Conservation (phyloP, 1,139 yeast genomes). For the Hansenula sp. region DNA sequence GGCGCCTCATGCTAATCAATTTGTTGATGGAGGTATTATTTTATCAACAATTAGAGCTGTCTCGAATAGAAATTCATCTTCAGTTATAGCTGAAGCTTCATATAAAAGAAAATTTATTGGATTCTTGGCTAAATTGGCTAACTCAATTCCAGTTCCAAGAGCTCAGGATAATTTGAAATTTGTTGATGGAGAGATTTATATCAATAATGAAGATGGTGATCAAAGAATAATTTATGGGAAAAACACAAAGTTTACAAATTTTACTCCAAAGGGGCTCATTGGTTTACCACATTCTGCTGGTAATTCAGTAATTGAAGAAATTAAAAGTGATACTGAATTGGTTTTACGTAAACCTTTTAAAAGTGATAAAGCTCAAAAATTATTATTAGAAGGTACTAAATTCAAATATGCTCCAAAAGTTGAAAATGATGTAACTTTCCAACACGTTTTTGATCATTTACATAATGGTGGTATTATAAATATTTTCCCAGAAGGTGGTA, state of each 20-base stretch:
- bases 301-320: conserved; percentile 47
- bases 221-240: conserved; percentile 32
- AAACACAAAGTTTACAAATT: conserved; percentile 43
- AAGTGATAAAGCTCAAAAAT: conserved; percentile 30
- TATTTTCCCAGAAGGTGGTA: conserved; percentile 78
- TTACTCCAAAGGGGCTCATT: conserved; percentile 47
- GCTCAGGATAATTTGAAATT: conserved; percentile 59
- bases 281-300: conserved; percentile 62
- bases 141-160: conserved; percentile 70
- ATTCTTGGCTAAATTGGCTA: conserved; percentile 48
- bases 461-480: conserved; percentile 56
- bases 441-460: conserved; percentile 58
- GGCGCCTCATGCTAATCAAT: conserved; percentile 82
- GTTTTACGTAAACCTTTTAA: conserved; percentile 46
- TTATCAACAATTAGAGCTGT: conserved; percentile 45
- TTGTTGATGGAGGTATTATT: conserved; percentile 65
- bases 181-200: conserved; percentile 42
- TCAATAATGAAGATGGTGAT: conserved; percentile 36
- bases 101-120: conserved; percentile 51
- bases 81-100: conserved; percentile 63
- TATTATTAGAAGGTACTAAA: conserved; percentile 42
- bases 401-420: conserved; percentile 61
- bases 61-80: conserved; percentile 38
- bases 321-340: conserved; percentile 50
- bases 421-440: conserved; percentile 56